These are phyloP conservation scores for Podila horticola DNA, from an alignment of 192 early-diverging fungal genomes.

Conservation along the genomic window DNA sequence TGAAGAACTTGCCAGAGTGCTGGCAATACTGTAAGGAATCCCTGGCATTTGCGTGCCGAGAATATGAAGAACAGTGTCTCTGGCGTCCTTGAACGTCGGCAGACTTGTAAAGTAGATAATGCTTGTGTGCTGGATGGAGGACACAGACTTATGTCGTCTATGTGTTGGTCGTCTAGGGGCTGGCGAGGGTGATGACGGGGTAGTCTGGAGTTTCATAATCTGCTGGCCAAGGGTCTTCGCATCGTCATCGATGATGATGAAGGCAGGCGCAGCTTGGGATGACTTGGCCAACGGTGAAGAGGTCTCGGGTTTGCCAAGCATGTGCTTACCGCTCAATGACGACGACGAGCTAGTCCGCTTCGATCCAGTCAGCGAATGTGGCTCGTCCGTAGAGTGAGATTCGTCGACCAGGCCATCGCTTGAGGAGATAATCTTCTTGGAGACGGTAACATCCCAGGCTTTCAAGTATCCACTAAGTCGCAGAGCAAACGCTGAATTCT, in stretches of 20 bases:
- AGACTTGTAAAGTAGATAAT: constrained; percentile 69
- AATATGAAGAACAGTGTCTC: constrained; percentile 56
- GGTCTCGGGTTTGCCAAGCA: background rate
- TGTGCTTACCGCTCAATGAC: constrained; percentile 14
- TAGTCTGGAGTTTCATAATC: constrained; percentile 53
- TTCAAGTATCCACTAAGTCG: constrained; percentile 62
- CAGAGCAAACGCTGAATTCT: constrained; percentile 63
- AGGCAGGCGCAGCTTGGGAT: constrained; percentile 46
- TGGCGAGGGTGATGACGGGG: constrained; percentile 10
- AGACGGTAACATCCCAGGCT: constrained; percentile 62
- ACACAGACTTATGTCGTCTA: constrained; percentile 24
- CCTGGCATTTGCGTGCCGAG: constrained; percentile 28
- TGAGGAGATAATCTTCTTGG: constrained; percentile 11
- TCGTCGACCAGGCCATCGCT: background rate
- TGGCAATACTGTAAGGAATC: constrained; percentile 19
- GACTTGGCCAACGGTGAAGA: constrained; percentile 10
- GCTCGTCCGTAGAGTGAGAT: constrained; percentile 6
- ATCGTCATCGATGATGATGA: constrained; percentile 71
- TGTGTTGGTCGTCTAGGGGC: constrained; percentile 29
- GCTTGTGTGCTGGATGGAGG: constrained; percentile 55
- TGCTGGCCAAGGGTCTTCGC: constrained; percentile 57
- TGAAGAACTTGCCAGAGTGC: constrained; percentile 11
- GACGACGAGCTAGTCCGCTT: constrained; percentile 28
- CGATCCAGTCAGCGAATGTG: constrained; percentile 5
- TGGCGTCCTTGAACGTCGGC: constrained; percentile 60